Base-by-base conservation (phyloP, 2,329 filamentous ascomycete species). In the Colletotrichum incanum region DNA sequence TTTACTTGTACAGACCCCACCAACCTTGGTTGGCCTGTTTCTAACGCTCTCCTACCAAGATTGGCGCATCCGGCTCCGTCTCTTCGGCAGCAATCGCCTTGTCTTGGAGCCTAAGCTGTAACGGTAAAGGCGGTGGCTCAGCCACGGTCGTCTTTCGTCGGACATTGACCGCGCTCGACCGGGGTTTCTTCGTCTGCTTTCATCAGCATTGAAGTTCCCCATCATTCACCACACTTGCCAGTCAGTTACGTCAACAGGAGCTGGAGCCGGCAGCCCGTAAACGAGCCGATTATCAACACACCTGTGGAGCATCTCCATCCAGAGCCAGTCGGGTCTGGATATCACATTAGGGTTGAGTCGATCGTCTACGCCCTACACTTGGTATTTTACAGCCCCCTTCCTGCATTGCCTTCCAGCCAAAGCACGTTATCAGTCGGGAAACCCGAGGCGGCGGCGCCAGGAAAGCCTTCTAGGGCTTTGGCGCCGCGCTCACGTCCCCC, bases 401-500 rank as follows among this genome's bases (percentile, higher is more conserved):
- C 45, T 28, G 52, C 47, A 20, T 18, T 20, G 9, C 34, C 49
- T 11, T 55, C n/a, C 16, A 50, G 56, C 26, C 18, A n/a, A 43
- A 34, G 26, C 56, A 20, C 47, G 23, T 26, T n/a, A 2, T 14
- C 23, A n/a, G 5, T 26, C 34, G 61, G 47, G 14, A 47, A 49
- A 37, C 39, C 28, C 47, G 67, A 39, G 20, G 23, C 45, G 55
- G 62, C 47, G 39, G 7, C 16, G 50, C 63, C 67, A 47, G n/a
- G 28, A 37, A 50, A 45, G 56, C 31, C 63, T 61, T 49, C 49
- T 58, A 56, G 56, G 56, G 64, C 43, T 71, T 43, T 47, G 56
- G 56, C 56, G 62, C 55, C 61, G 52, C 67, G 64, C 47, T 52
- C 41, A 54, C 52, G 26, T 43, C 47, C 54, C 61, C 23, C n/a